A percentile compares a stretch with the other conserved stretches of the same genome.
Conservation (phyloP, 257 asterid species). For the Lycium ferocissimum region DNA sequence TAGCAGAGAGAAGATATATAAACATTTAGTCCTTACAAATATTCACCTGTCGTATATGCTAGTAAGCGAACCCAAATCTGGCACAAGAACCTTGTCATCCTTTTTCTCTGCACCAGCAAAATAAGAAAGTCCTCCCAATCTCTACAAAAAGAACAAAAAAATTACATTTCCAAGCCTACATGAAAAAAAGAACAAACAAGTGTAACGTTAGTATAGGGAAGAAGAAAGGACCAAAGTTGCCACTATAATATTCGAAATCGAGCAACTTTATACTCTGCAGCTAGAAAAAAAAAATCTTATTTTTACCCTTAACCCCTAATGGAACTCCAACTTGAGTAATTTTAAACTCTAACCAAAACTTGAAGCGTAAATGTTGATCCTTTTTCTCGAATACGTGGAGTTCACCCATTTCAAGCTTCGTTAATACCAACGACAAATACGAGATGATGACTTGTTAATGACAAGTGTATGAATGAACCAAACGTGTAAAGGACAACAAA, state of each 20-base stretch:
- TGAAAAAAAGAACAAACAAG: neutral
- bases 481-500: accelerated
- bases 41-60: slow-evolving; percentile 77
- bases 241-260: neutral
- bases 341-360: neutral
- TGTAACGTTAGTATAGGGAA: neutral
- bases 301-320: neutral
- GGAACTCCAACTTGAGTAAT: neutral
- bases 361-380: neutral
- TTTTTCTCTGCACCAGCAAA: slow-evolving; percentile 98
- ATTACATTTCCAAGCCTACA: neutral
- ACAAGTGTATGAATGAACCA: neutral
- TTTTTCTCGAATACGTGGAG: neutral
- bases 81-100: slow-evolving; percentile 92
- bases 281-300: neutral
- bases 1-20: slow-evolving; percentile 44
- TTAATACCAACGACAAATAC: neutral
- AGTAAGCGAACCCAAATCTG: slow-evolving; percentile 90
- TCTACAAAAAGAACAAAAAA: slow-evolving; percentile 41
- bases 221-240: neutral
- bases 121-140: slow-evolving; percentile 88
- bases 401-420: neutral
- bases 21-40: slow-evolving; percentile 56
- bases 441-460: neutral
- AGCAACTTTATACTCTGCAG: neutral